Percentiles rank a stretch among this genome's conserved stretches.
These are phyloP conservation scores for Phellopilus nigrolimitatus DNA, from an alignment of 1,284 basidiomycete genomes.

Conservation along the genomic window DNA sequence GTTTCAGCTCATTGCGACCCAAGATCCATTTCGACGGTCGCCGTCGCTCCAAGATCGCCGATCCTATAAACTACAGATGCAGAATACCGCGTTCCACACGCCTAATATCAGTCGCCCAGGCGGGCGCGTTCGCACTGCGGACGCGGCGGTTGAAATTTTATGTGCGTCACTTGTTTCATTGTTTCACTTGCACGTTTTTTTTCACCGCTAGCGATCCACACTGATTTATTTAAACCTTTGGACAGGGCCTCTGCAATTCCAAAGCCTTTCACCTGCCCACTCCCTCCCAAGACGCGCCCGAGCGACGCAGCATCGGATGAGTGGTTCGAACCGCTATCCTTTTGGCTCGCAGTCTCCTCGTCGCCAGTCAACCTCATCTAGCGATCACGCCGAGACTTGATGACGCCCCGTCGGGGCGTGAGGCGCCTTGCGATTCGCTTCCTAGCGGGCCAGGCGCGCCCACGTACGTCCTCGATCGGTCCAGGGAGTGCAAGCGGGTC, in stretches of 20 bases:
- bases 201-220: conserved; percentile 6
- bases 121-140: conserved; percentile 12
- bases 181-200: conserved; percentile 13
- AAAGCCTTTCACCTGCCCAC: conserved; percentile 1
- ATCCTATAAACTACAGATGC: conserved; percentile 17
- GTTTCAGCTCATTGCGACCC: conserved; percentile 21
- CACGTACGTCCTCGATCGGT: conserved; percentile 16
- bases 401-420: conserved; percentile 15
- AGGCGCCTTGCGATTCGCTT: conserved; percentile 19
- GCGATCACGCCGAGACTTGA: not conserved
- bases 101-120: conserved; percentile 19
- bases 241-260: conserved; percentile 7
- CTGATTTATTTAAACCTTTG: conserved; percentile 17
- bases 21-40: conserved; percentile 18
- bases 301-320: conserved; percentile 13
- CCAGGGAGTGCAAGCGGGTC: conserved; percentile 1
- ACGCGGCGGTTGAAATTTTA: conserved; percentile 11
- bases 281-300: conserved; percentile 10
- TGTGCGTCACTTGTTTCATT: conserved; percentile 18
- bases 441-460: conserved; percentile 16
- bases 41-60: conserved; percentile 19
- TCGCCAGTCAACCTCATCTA: conserved; percentile 15
- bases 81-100: conserved; percentile 11
- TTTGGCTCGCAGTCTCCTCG: conserved; percentile 16
- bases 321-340: conserved; percentile 14